Evolutionary conservation across 164 flowering plant genomes (phyloP).

Genomic region (Vitis riparia): DNA sequence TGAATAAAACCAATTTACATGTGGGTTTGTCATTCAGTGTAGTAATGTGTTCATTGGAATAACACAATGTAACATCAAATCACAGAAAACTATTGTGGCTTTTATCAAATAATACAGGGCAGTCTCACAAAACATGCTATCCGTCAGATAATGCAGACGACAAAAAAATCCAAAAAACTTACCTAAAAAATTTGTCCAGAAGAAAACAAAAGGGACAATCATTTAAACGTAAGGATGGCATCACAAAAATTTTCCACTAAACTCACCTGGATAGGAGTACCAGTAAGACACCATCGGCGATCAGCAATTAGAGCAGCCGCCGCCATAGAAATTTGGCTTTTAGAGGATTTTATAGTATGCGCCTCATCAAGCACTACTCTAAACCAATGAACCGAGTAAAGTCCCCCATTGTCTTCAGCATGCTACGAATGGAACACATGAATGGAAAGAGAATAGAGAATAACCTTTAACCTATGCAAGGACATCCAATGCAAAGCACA

Average conservation of each 20-base stretch:
- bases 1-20: not conserved
- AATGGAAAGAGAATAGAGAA: not conserved
- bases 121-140: no score
- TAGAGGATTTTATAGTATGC: constrained; percentile 87
- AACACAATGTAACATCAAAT: no score
- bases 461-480: not conserved
- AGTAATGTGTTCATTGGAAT: no score
- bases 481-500: not conserved
- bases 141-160: no score
- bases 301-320: constrained; percentile 89
- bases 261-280: constrained; percentile 94
- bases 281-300: constrained; percentile 98
- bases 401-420: constrained; percentile 71
- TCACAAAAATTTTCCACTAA: constrained; percentile 2
- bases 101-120: not conserved
- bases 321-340: constrained; percentile 87
- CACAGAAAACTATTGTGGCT: not conserved
- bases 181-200: no score
- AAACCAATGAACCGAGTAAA: constrained; percentile 81
- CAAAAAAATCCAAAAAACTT: no score
- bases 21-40: not conserved
- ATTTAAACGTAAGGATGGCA: not conserved
- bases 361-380: constrained; percentile 99
- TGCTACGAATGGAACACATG: constrained; percentile 37
- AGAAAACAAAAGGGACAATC: not conserved